Evolutionary conservation across 768 basidiomycete genomes (phyloP), one percentile per base, ranked within the genome.

Genomic region (Serpula lacrymans): DNA sequence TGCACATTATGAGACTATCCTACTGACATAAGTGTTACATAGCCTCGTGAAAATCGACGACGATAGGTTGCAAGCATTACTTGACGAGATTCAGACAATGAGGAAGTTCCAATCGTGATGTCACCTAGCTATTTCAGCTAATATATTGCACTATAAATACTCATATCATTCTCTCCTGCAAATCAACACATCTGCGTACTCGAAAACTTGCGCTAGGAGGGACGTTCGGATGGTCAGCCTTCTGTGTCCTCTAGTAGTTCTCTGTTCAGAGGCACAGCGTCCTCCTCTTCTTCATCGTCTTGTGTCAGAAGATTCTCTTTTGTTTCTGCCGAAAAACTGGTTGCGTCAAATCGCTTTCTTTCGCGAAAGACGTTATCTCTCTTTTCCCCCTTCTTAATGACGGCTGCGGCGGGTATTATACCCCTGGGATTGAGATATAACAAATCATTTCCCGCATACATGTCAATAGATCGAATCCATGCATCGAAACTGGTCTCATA

Each of bases 31-130:
- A 16, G 17, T 9, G 25, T 29, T 24, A 33, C 28, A 5, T 39
- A 92, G 91, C 60, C 74, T 95, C 21, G 81, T 87, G 17, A 90
- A 90, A 57, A 78, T 90, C 37, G 91, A 94, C 45, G 92, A 94
- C 48, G 91, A 95, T 53, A 68, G 78, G 46, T 68, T 95, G 31
- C 89, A 95, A 62, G 70, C 76, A 1, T 70, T 91, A 38, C 72
- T 95, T 4, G 84, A 88, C 53, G 88, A 93, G 58, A 90, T 95
- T 31, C 87, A 91, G 57, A 88, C 85, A 17, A 84, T 91, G 79
- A 74, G 90, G 56, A 89, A 89, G 65, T 90, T 87, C 74, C 90
- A 94, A 62, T 72, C 84, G 50, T 89, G 62, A 75, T 23, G 3
- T 42, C 20, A n/a, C 33, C 6, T 27, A 8, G 17, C 10, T 2